Conservation (phyloP, 2,329 filamentous ascomycete species). For the Alternaria gansuensis region DNA sequence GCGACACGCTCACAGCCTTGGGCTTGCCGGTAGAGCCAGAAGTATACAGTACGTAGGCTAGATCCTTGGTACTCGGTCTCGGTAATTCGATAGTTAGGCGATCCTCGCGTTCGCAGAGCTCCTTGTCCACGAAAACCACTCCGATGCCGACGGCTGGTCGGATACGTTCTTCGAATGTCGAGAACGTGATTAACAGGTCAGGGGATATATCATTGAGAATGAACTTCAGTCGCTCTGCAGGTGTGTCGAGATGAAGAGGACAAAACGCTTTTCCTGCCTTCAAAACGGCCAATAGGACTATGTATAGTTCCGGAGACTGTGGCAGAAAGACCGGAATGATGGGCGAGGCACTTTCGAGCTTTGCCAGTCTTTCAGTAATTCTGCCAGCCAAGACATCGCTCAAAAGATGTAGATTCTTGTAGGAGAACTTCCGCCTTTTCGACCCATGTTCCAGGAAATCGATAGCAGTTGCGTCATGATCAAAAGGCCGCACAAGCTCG, state of each 20-base stretch:
- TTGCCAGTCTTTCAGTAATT: slow-evolving; percentile 30
- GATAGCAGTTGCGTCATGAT: slow-evolving; percentile 61
- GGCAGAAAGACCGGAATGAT: slow-evolving; percentile 80
- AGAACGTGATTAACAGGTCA: slow-evolving; percentile 70
- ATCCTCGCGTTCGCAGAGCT: slow-evolving; percentile 43
- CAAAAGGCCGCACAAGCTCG: slow-evolving; percentile 65
- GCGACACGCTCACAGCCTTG: slow-evolving; percentile 86
- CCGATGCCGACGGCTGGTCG: slow-evolving; percentile 48
- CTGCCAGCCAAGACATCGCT: slow-evolving; percentile 65
- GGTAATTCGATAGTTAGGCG: slow-evolving; percentile 2
- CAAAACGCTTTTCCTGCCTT: slow-evolving; percentile 88
- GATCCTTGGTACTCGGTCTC: slow-evolving; percentile 42
- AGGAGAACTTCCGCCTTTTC: slow-evolving; percentile 63
- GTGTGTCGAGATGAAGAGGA: slow-evolving; percentile 80
- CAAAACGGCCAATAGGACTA: slow-evolving; percentile 78
- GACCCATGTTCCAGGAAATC: slow-evolving; percentile 68
- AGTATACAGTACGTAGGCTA: slow-evolving; percentile 94
- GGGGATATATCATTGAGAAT: slow-evolving; percentile 81
- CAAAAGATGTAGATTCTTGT: slow-evolving; percentile 67
- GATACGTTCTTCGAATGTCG: slow-evolving; percentile 56
- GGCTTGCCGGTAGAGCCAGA: slow-evolving; percentile 89
- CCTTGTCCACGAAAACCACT: slow-evolving; percentile 56
- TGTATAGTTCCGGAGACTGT: slow-evolving; percentile 80
- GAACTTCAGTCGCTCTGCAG: slow-evolving; percentile 78
- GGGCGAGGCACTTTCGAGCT: slow-evolving; percentile 45